Conservation (phyloP, 2,329 filamentous ascomycete species). For the Ciborinia camelliae region DNA sequence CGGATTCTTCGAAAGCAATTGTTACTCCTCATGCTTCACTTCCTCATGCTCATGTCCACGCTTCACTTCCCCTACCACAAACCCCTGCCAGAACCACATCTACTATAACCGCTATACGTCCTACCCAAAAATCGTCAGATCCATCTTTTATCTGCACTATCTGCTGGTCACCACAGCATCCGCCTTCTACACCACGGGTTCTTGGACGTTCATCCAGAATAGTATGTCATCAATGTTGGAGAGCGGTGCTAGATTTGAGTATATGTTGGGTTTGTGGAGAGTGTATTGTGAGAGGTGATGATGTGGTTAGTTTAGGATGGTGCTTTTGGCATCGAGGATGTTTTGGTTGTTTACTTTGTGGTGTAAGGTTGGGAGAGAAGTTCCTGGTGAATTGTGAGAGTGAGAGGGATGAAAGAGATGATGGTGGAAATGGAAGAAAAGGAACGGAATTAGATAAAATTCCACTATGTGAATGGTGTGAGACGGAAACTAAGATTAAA, state of each 20-base stretch:
- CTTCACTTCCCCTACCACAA: not conserved
- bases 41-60: not conserved
- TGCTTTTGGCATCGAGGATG: slow-evolving; percentile 58
- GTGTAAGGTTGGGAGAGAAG: slow-evolving; percentile 38
- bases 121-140: slow-evolving; percentile 7
- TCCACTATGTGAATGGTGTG: slow-evolving; percentile 50
- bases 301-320: slow-evolving; percentile 57
- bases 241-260: slow-evolving; percentile 49
- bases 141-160: slow-evolving; percentile 53
- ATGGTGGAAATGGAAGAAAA: slow-evolving; percentile 13
- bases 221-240: slow-evolving; percentile 48
- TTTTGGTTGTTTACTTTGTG: slow-evolving; percentile 55
- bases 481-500: slow-evolving; percentile 37
- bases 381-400: slow-evolving; percentile 4
- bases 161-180: slow-evolving; percentile 46
- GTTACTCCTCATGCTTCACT: not conserved
- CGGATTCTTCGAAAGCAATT: not conserved
- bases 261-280: slow-evolving; percentile 58
- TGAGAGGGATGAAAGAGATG: not conserved
- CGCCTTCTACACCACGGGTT: slow-evolving; percentile 38
- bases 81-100: not conserved
- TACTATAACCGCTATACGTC: not conserved
- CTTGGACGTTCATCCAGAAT: slow-evolving; percentile 49
- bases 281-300: slow-evolving; percentile 50
- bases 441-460: slow-evolving; percentile 45